Conservation (phyloP, 371 early-diverging fungal species). For the Mortierella sp. region DNA sequence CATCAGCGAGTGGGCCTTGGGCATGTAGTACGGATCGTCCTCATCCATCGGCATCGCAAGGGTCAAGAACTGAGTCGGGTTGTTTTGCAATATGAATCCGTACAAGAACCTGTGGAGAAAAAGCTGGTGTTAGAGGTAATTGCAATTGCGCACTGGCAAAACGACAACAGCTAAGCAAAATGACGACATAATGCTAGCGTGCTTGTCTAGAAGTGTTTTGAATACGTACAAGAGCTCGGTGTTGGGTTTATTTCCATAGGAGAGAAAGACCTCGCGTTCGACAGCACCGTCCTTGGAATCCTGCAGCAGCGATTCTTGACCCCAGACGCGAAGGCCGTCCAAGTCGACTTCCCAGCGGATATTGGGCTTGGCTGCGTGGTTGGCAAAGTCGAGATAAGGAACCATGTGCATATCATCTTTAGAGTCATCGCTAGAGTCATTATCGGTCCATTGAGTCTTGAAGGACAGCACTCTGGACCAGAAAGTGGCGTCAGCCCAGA, state of each 20-base stretch:
- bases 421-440: slow-evolving; percentile 2
- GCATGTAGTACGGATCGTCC: slow-evolving; percentile 50
- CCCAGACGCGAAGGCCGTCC: slow-evolving; percentile 43
- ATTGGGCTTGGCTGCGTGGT: slow-evolving; percentile 62
- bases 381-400: slow-evolving; percentile 74
- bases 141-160: not conserved
- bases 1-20: slow-evolving; percentile 52
- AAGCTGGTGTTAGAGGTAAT: not conserved
- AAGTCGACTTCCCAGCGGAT: slow-evolving; percentile 64
- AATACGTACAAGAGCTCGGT: slow-evolving; percentile 67
- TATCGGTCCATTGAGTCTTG: slow-evolving; percentile 24
- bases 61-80: slow-evolving; percentile 37
- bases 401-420: slow-evolving; percentile 58
- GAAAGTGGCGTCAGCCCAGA: slow-evolving; percentile 67
- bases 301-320: slow-evolving; percentile 15
- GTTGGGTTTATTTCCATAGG: slow-evolving; percentile 76
- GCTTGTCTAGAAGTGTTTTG: not conserved
- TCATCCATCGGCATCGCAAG: slow-evolving; percentile 49
- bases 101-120: slow-evolving; percentile 38
- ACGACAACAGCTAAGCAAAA: not conserved
- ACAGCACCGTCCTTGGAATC: not conserved
- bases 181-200: not conserved
- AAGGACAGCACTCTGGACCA: slow-evolving; percentile 68
- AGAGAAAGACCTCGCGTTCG: slow-evolving; percentile 59
- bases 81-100: slow-evolving; percentile 39